These are phyloP conservation scores for Fusarium globosum DNA, from an alignment of 2,329 filamentous ascomycete species.

Conservation along the genomic window DNA sequence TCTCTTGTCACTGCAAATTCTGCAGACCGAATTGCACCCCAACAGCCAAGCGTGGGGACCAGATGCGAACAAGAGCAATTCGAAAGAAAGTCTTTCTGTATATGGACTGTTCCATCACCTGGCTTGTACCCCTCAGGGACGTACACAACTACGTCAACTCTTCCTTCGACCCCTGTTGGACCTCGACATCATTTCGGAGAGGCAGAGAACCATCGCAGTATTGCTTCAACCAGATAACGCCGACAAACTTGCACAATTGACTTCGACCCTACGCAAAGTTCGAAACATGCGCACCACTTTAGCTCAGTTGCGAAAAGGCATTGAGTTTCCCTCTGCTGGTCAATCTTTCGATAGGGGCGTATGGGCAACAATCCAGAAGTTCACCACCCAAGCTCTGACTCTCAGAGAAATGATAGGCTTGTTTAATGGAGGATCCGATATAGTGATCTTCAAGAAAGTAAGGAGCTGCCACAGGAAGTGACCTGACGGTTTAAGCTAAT, in stretches of 20 bases:
- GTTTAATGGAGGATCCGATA: conserved; percentile 30
- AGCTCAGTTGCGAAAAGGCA: conserved; percentile 79
- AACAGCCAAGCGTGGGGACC: conserved; percentile 79
- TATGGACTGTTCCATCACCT: conserved; percentile 84
- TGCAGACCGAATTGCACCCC: conserved; percentile 84
- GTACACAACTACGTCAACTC: conserved; percentile 75
- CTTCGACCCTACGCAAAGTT: conserved; percentile 73
- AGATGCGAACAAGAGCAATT: conserved; percentile 59
- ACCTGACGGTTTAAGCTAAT: conserved; percentile 11
- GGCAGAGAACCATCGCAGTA: conserved; percentile 75
- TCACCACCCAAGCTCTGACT: conserved; percentile 76
- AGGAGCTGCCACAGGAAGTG: conserved; percentile 49
- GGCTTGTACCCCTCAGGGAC: conserved; percentile 83
- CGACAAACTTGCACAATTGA: conserved; percentile 64
- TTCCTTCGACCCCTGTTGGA: conserved; percentile 84
- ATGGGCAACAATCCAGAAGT: conserved; percentile 79
- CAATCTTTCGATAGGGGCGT: conserved; percentile 71
- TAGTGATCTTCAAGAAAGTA: conserved; percentile 50
- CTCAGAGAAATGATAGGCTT: conserved; percentile 69
- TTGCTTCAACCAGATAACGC: conserved; percentile 77
- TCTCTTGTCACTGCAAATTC: conserved; percentile 83
- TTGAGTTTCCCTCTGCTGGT: conserved; percentile 63
- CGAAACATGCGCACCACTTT: conserved; percentile 80
- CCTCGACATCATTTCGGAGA: conserved; percentile 72
- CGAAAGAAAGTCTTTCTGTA: conserved; percentile 85